These are phyloP conservation scores for Hylodesmum podocarpum DNA, from an alignment of 306 rosid genomes.

Conservation along the genomic window DNA sequence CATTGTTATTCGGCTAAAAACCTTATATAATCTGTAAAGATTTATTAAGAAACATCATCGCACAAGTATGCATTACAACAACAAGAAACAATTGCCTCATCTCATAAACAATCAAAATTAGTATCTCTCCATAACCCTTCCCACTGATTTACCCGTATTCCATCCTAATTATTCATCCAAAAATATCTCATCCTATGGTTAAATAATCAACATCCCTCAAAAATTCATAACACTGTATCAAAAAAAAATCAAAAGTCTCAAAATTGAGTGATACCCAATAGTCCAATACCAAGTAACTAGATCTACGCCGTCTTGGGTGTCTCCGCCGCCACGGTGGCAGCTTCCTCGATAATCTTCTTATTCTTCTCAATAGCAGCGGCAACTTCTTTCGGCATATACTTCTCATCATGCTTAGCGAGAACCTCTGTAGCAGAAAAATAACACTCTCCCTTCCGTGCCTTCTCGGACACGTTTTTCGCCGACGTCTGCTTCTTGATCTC, in stretches of 20 bases:
- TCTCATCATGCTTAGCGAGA: slow-evolving; percentile 93
- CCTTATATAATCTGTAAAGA: neutral
- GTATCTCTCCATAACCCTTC: slow-evolving; percentile 7
- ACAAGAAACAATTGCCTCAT: slow-evolving; percentile 18
- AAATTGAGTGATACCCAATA: neutral
- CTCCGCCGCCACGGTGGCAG: slow-evolving; percentile 29
- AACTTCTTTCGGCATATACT: slow-evolving; percentile 88
- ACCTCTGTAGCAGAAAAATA: slow-evolving; percentile 81
- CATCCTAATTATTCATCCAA: slow-evolving; percentile 30
- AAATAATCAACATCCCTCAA: neutral
- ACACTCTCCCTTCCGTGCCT: slow-evolving; percentile 69
- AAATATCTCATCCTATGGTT: slow-evolving; percentile 22
- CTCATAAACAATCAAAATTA: slow-evolving; percentile 31
- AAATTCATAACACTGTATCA: neutral
- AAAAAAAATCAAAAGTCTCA: slow-evolving; percentile 12
- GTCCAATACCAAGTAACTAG: no score
- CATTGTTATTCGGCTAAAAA: neutral
- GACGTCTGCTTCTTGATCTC: slow-evolving; percentile 59
- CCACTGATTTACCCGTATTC: slow-evolving; percentile 3
- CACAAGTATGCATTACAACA: slow-evolving; percentile 34
- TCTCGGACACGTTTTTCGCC: slow-evolving; percentile 54
- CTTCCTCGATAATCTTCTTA: slow-evolving; percentile 65
- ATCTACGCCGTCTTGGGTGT: slow-evolving; percentile 17
- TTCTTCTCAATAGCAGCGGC: slow-evolving; percentile 90
- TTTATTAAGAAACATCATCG: slow-evolving; percentile 18